These are phyloP conservation scores for Cercospora sojina DNA, from an alignment of 2,329 filamentous ascomycete species.

Conservation along the genomic window DNA sequence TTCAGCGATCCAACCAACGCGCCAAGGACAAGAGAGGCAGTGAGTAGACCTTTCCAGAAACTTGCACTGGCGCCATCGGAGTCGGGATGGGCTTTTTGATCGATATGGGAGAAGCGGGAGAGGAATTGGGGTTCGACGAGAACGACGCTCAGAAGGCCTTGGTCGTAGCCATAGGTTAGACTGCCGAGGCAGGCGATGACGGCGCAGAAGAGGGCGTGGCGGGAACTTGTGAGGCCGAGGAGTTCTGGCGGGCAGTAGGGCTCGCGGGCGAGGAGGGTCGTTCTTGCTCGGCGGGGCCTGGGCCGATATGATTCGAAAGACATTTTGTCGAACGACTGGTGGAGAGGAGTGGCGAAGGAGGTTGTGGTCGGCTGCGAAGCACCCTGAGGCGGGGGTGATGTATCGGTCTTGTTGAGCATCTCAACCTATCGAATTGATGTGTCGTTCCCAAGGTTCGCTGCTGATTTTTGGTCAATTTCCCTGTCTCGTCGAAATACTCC, in stretches of 20 bases:
- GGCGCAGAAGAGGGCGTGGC: slow-evolving; percentile 54
- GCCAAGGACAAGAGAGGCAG: slow-evolving; percentile 46
- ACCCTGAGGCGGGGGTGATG: no score
- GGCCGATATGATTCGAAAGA: not conserved
- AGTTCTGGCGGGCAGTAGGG: slow-evolving; percentile 39
- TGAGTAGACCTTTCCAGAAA: slow-evolving; percentile 63
- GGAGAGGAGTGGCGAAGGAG: no score
- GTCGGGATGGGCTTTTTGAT: slow-evolving; percentile 16
- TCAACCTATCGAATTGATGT: no score
- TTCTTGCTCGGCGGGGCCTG: not conserved
- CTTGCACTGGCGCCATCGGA: slow-evolving; percentile 43
- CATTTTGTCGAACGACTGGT: no score
- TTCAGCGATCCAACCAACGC: slow-evolving; percentile 40
- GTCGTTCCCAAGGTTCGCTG: no score
- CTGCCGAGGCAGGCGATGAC: slow-evolving; percentile 48
- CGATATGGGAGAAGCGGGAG: slow-evolving; percentile 39
- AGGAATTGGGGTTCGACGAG: slow-evolving; percentile 50
- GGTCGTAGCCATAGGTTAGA: slow-evolving; percentile 45
- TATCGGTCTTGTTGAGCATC: no score
- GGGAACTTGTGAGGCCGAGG: slow-evolving; percentile 48
- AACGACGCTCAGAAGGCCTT: slow-evolving; percentile 43
- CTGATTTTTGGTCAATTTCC: not conserved
- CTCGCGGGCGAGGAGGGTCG: slow-evolving; percentile 6
- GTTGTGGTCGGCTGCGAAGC: no score
- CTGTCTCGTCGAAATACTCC: not conserved